Evolutionary conservation across 139 green algal species (phyloP), one percentile per base, ranked within the genome.

Genomic region (Coccomyxa sp.): DNA sequence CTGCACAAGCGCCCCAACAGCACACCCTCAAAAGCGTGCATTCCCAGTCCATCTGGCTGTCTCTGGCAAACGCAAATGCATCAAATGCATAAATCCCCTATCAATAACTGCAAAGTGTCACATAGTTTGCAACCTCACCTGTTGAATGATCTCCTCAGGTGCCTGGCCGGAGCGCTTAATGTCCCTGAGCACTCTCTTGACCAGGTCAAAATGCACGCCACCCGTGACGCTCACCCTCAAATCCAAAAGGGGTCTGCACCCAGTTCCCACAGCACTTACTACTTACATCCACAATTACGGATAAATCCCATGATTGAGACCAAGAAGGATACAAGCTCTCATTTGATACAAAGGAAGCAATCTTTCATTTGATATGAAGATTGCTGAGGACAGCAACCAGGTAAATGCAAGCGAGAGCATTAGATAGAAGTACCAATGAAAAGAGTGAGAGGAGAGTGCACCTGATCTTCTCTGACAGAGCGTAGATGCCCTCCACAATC

Each of bases 121-220:
- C 38, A 51, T 9, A 71, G 63, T 25, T 1, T 14, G 21, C 18
- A 57, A n/a, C 0, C 17, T 58, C 67, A 95, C 95, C 90, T 98
- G 95, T 83, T 98, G 92, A 74, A 99, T 98, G 88, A 99, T 98
- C 59, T 94, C 93, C 79, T 98, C 94, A 0, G 96, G 93, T 23
- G 90, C 89, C 87, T 98, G 96, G 0, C 94, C 96, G 3, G 89
- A 96, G 21, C 96, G 88, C 78, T 93, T 88, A 84, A 99, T 98
- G 90, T 99, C 96, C 4, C 96, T 87, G 88, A 99, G 91, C 67
- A 99, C 96, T 4, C 96, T 92, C 85, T 99, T 99, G 67, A 99
- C 93, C 82, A 99, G 91, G 88, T 99, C 96, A 87, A 99, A 98
- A 89, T 99, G 96, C 75, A 99, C 95, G 9, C 96, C 96, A n/a